Percentiles rank a stretch among this genome's conserved stretches.
phyloP scores from a whole-genome alignment of 1,284 basidiomycete genomes.

The Ceratobasidium sp. region DNA sequence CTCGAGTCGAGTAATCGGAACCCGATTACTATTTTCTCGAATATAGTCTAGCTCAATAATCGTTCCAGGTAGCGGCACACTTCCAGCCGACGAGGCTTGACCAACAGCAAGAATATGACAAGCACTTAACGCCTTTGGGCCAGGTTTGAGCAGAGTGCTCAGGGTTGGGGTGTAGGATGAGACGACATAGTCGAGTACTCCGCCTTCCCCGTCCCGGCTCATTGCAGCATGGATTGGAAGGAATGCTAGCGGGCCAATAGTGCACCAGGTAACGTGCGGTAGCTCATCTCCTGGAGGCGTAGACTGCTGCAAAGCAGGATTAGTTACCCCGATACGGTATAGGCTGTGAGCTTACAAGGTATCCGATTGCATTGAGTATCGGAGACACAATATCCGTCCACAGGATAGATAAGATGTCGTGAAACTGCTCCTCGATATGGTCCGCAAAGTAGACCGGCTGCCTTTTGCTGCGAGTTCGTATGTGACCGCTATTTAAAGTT shows the following conservation, averaged over 20 bases:
- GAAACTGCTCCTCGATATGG: no score
- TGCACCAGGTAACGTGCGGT: constrained; percentile 16
- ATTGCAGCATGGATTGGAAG: constrained; percentile 5
- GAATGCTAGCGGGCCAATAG: neutral
- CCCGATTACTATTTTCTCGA: neutral
- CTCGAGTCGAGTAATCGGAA: neutral
- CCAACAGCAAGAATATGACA: neutral
- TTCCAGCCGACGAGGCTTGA: neutral
- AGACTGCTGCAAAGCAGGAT: no score
- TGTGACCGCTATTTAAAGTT: no score
- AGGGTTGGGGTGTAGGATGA: constrained; percentile 20
- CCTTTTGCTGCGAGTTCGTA: neutral
- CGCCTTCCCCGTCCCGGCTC: neutral
- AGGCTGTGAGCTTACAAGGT: neutral
- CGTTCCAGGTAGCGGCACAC: neutral
- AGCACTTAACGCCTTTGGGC: no score
- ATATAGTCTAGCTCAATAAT: neutral
- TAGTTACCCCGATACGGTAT: neutral
- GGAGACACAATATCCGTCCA: no score
- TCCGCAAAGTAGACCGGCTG: no score
- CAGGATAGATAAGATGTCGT: no score
- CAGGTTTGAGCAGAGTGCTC: neutral
- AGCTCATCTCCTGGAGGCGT: neutral
- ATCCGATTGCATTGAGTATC: no score
- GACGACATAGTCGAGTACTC: neutral